phyloP scores from a whole-genome alignment of 306 rosid genomes.

The Sophora flavescens region DNA sequence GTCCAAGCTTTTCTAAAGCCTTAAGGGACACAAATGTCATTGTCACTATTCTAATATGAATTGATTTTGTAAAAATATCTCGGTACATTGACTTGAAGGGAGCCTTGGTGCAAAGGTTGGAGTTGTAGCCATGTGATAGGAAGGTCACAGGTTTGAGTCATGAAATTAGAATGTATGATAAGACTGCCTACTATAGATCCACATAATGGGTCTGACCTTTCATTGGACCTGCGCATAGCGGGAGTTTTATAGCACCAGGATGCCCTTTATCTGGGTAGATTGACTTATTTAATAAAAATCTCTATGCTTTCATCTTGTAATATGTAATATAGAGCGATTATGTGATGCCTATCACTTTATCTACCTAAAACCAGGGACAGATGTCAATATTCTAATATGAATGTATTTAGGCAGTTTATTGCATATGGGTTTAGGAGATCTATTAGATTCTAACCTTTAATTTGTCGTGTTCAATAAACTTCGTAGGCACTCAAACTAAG shows the following conservation, averaged over 20 bases:
- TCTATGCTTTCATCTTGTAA: neutral
- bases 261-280: neutral
- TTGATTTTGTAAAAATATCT: neutral
- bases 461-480: slow-evolving; percentile 40
- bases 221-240: too few relatives aligned
- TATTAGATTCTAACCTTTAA: slow-evolving; percentile 36
- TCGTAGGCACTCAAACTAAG: slow-evolving; percentile 89
- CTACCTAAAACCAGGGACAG: neutral
- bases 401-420: slow-evolving; percentile 22
- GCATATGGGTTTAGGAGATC: slow-evolving; percentile 28
- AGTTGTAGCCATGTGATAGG: too few relatives aligned
- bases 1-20: slow-evolving; percentile 9
- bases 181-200: too few relatives aligned
- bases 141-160: too few relatives aligned
- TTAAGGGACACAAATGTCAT: neutral
- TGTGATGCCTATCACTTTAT: slow-evolving; percentile 3
- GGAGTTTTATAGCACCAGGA: too few relatives aligned
- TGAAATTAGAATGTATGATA: too few relatives aligned
- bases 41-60: slow-evolving; percentile 1
- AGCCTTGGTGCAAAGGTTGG: too few relatives aligned
- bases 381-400: slow-evolving; percentile 21
- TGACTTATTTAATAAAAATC: slow-evolving; percentile 7
- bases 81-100: too few relatives aligned
- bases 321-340: neutral
- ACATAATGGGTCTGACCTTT: too few relatives aligned